These are phyloP conservation scores for Xylariaceae sp. DNA, from an alignment of 2,329 filamentous ascomycete species.

Conservation along the genomic window DNA sequence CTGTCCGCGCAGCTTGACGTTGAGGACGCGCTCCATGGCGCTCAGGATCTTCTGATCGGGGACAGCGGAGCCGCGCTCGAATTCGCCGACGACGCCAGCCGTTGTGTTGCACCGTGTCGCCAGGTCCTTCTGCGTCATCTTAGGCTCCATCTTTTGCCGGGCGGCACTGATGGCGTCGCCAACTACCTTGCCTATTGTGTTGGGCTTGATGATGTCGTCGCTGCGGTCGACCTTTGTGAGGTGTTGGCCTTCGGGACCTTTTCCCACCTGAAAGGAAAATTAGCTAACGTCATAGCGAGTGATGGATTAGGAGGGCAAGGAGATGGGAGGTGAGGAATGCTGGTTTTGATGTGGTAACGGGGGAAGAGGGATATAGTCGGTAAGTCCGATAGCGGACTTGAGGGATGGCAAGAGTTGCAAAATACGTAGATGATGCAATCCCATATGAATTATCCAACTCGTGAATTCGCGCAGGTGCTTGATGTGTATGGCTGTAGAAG, in stretches of 20 bases:
- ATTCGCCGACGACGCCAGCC: slow-evolving; percentile 77
- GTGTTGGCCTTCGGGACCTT: slow-evolving; percentile 83
- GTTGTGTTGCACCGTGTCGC: slow-evolving; percentile 92
- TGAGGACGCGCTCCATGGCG: slow-evolving; percentile 82
- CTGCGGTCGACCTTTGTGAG: slow-evolving; percentile 97
- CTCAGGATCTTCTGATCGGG: slow-evolving; percentile 85
- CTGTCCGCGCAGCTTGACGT: slow-evolving; percentile 83
- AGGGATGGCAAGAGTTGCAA: neutral
- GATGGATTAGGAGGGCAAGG: too few species aligned
- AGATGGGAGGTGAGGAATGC: neutral
- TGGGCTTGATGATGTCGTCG: slow-evolving; percentile 97
- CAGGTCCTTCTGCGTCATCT: slow-evolving; percentile 92
- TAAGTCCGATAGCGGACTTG: slow-evolving; percentile 7
- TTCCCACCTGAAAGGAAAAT: slow-evolving; percentile 50
- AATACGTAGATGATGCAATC: neutral
- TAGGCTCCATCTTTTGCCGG: slow-evolving; percentile 82
- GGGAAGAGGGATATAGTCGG: neutral
- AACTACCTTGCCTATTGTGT: slow-evolving; percentile 82
- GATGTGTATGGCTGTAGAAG: neutral
- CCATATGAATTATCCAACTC: neutral
- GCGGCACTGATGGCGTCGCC: slow-evolving; percentile 82
- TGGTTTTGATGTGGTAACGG: neutral
- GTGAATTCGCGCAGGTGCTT: neutral
- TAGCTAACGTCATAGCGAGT: too few species aligned
- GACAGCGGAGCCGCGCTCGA: slow-evolving; percentile 79